Percentiles rank a stretch among this genome's conserved stretches.
These are phyloP conservation scores for apple (Malus domestica) DNA, from an alignment of 306 rosid genomes.

Conservation along the genomic window ASM211411v1 NC_041802.1:18851001-18851500, in stretches of 20 bases:
- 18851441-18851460: neutral
- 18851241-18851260: neutral
- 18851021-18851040: constrained; percentile 71
- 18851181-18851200: constrained; percentile 66
- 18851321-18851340: constrained; percentile 10
- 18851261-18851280: neutral
- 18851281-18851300: neutral
- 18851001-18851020: constrained; percentile 86
- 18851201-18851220: constrained; percentile 50
- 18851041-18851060: constrained; percentile 71
- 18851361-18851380: constrained; percentile 74
- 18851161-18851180: constrained; percentile 59
- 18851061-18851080: constrained; percentile 71
- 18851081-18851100: constrained; percentile 80
- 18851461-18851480: neutral
- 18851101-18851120: constrained; percentile 67
- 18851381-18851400: too few species aligned
- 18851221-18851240: constrained; percentile 17
- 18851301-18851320: neutral
- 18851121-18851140: constrained; percentile 63
- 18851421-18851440: constrained; percentile 2
- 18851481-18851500: neutral
- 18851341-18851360: constrained; percentile 84
- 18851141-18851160: constrained; percentile 66
- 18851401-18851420: constrained; percentile 9